Base-by-base conservation (phyloP, 2,329 filamentous ascomycete species). In the Verticillium isaacii region DNA sequence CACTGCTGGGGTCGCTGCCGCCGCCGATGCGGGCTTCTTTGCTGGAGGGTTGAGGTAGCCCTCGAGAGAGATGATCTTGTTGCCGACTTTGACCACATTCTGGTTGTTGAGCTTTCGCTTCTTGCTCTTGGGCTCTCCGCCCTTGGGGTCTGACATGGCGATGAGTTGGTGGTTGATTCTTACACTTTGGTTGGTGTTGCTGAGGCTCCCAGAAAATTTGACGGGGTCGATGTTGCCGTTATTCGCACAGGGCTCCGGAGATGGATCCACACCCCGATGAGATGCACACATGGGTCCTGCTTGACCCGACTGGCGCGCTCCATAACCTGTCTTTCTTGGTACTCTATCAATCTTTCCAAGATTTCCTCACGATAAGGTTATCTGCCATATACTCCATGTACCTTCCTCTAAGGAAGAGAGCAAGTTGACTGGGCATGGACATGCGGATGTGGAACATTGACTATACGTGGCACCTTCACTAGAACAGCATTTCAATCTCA, bases 31-130 rank as follows among this genome's bases (percentile, higher is more conserved):
- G 58, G 52, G 60, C 39, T 67, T 66, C 32, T 68, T 68, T 29
- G 64, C 60, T 7, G 75, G 75, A 57, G 73, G 74, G 57, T 69
- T 72, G 32, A 85, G 72, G 63, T 84, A 85, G 7, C 79, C 81
- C 29, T 79, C 77, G 0, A 85, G 67, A 0, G 79, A 82, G 29
- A 85, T 80, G 14, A 72, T 69, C 61, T 81, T 85, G 32, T 78
- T 74, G 15, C 81, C 80, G 37, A 85, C 75, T 29, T 72, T 80
- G 61, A 85, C 66, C 5, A 78, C 69, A 57, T 79, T 73, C 2
- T 69, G 65, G 60, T 65, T 69, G 23, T 71, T 68, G 58, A 64
- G 64, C 65, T 77, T 79, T 17, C 74, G 73, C 65, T 72, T 78
- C 66, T 79, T 80, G 15, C 73, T 66, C 68, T 61, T 69, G 60